Conservation (phyloP, 2,329 filamentous ascomycete species). For the Pseudogymnoascus sp. region DNA sequence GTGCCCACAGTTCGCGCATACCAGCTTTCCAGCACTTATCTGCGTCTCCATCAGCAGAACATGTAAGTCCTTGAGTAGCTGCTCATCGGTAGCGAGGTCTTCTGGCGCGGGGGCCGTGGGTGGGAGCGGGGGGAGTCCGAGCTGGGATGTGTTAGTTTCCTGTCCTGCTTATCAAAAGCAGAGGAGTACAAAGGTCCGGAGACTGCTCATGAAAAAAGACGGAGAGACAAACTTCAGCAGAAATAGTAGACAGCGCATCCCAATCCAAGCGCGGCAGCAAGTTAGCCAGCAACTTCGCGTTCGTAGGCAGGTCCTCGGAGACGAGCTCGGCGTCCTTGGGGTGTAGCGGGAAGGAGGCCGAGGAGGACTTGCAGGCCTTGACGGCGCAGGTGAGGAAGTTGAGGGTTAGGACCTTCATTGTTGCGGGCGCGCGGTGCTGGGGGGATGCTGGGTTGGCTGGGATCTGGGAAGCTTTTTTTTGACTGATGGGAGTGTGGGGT, state of each 20-base stretch:
- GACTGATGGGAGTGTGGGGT: conserved; percentile 5
- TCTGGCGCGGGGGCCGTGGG: conserved; percentile 52
- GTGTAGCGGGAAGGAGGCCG: conserved; percentile 79
- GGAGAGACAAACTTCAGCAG: conserved; percentile 57
- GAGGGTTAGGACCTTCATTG: conserved; percentile 89
- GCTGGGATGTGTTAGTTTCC: conserved; percentile 41
- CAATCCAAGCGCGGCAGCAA: conserved; percentile 84
- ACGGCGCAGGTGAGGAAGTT: conserved; percentile 96
- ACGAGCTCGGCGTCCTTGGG: conserved; percentile 87
- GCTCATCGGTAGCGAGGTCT: conserved; percentile 55
- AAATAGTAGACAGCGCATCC: conserved; percentile 66
- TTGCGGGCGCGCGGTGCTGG: conserved; percentile 5
- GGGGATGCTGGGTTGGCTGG: not conserved
- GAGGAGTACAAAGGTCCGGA: not conserved
- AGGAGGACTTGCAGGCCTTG: conserved; percentile 80
- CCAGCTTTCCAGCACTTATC: conserved; percentile 77
- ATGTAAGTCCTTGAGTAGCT: conserved; percentile 70
- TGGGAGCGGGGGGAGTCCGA: conserved; percentile 69
- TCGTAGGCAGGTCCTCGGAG: conserved; percentile 71
- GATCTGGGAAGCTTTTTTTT: conserved; percentile 6
- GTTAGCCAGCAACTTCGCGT: conserved; percentile 71
- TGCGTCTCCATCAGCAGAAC: conserved; percentile 79
- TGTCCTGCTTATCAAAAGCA: not conserved
- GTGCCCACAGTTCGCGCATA: conserved; percentile 85
- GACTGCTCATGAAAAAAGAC: not conserved